Base-by-base conservation (phyloP, 2,329 filamentous ascomycete genomes). In the Stachybotrys chlorohalonatus region DNA sequence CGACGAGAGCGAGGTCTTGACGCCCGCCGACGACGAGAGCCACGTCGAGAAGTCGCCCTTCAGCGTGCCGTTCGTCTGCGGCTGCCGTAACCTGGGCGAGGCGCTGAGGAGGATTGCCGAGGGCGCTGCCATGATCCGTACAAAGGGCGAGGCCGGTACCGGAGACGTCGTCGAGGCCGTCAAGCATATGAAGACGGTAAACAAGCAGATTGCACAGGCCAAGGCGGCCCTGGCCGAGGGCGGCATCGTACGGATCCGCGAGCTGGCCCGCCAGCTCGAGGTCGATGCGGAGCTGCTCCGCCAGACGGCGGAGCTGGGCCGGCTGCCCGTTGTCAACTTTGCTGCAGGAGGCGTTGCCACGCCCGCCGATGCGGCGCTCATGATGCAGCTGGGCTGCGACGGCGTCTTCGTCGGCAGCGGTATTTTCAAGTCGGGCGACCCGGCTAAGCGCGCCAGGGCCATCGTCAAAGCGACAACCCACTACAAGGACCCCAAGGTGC, bases 291-390 rank as follows among this genome's bases (percentile, higher is more conserved):
- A 84, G 8, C 78, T 99, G 58, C 81, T 99, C 39, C 87, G 86
- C 70, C 85, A 96, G 78, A 93, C 90, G 0, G 93, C 91, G 1
- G 84, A 91, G 77, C 79, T 95, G 60, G 91, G 91, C 48, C 81
- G 94, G 52, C 78, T 99, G 54, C 94, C 94, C 2, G 93, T 97
- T 0, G 94, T 99, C 60, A 97, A 97, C 79, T 97, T 99, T 64
- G 94, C 94, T 0, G 94, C 94, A 4, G 94, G 94, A n/a, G 94
- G 94, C 55, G 89, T 99, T n/a, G 94, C 94, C n/a, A 99, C 94
- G 1, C 94, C 94, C 0, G 94, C 94, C 0, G 94, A 99, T 73
- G 94, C 94, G 0, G 94, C 94, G 2, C 78, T 99, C 57, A 75
- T 99, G 93, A 99, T 99, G 94, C 93, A 97, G 79, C 78, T 99